Conservation (phyloP, 768 basidiomycete species). For the Rhizopogon vesiculosus region DNA sequence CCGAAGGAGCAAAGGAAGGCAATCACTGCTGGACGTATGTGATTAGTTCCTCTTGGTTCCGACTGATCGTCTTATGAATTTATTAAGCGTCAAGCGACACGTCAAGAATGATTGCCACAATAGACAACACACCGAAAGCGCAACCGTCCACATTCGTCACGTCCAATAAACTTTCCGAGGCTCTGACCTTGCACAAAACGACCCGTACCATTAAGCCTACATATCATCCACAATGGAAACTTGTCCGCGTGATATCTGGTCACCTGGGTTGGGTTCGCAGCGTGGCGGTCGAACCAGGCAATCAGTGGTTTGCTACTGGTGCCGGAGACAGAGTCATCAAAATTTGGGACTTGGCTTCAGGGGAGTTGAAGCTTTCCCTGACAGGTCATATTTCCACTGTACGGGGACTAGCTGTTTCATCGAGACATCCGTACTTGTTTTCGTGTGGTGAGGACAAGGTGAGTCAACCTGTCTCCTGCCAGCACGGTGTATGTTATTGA, state of each 20-base stretch:
- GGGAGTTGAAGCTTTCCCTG: conserved; percentile 94
- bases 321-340: conserved; percentile 98
- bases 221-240: conserved; percentile 96
- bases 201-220: conserved; percentile 91
- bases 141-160: conserved; percentile 70
- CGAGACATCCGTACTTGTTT: conserved; percentile 94
- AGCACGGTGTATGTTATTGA: conserved; percentile 1
- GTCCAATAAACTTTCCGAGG: conserved; percentile 70
- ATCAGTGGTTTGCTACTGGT: conserved; percentile 97
- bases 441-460: conserved; percentile 98
- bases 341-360: conserved; percentile 97
- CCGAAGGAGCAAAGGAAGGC: conserved; percentile 61
- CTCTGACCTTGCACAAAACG: conserved; percentile 89
- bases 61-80: conserved; percentile 8
- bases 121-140: conserved; percentile 67
- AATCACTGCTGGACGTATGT: conserved; percentile 69
- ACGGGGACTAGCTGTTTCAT: conserved; percentile 87
- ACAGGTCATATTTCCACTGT: conserved; percentile 99
- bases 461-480: conserved; percentile 10
- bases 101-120: conserved; percentile 66
- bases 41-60: background rate
- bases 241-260: conserved; percentile 93
- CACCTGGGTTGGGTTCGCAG: conserved; percentile 98
- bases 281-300: conserved; percentile 95
- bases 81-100: conserved; percentile 36